A percentile compares a stretch with the other conserved stretches of the same genome.
These are phyloP conservation scores for Talaromyces ruber DNA, from an alignment of 495 filamentous ascomycete species.

Conservation along the genomic window DNA sequence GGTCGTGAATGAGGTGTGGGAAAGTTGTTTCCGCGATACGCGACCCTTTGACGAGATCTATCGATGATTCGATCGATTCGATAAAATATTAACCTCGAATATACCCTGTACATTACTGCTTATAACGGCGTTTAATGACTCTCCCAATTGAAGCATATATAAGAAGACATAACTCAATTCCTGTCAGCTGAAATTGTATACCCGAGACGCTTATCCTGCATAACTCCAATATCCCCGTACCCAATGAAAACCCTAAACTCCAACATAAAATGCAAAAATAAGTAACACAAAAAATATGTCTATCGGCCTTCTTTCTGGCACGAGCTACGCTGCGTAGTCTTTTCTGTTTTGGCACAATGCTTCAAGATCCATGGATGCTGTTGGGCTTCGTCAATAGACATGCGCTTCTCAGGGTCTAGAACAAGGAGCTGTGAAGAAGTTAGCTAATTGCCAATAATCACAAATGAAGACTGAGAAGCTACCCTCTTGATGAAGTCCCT, in stretches of 20 bases:
- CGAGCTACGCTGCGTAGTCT: slow-evolving; percentile 42
- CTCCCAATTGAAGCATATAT: neutral
- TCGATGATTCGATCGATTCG: slow-evolving; percentile 43
- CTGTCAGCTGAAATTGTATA: neutral
- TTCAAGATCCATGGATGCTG: slow-evolving; percentile 95
- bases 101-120: slow-evolving; percentile 8
- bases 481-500: slow-evolving; percentile 89
- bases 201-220: neutral
- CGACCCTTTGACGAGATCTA: slow-evolving; percentile 96
- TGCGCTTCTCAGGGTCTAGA: slow-evolving; percentile 87
- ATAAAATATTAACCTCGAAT: slow-evolving; percentile 5
- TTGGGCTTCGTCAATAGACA: slow-evolving; percentile 82
- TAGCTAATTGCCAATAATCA: neutral
- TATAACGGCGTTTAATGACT: slow-evolving; percentile 3
- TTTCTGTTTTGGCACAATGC: slow-evolving; percentile 79
- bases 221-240: neutral
- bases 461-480: slow-evolving; percentile 14
- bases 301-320: slow-evolving; percentile 6
- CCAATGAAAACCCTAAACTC: neutral
- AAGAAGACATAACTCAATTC: neutral
- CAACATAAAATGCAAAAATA: slow-evolving; percentile 3
- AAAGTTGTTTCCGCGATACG: slow-evolving; percentile 90
- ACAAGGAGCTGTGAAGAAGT: slow-evolving; percentile 62
- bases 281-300: neutral
- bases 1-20: slow-evolving; percentile 94